Evolutionary conservation across 345 rosid species (phyloP), one percentile per base, ranked within the genome.

Genomic region (Streptanthus diversifolius): DNA sequence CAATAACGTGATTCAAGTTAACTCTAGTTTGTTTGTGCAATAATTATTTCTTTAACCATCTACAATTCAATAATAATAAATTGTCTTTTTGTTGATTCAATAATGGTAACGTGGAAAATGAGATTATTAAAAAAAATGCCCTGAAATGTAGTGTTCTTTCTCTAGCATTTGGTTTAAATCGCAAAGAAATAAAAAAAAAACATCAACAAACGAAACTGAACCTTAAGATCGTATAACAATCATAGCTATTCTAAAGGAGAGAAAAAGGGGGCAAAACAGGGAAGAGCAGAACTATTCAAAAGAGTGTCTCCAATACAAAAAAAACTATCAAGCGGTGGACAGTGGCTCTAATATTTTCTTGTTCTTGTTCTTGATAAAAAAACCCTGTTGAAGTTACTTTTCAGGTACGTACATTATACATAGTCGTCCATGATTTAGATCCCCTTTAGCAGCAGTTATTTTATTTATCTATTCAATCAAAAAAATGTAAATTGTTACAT

Each of bases 231-330:
- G 56, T 44, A 21, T 6, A 57, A 68, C 63, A 41, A 30, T 13
- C 12, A 4, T 8, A 68, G 32, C 73, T 68, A 68, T 68, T 68
- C 32, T 29, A 30, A 41, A 56, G 73, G 64, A 68, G 55, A 55
- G 3, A 51, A 21, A 68, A 68, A 68, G 5, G 32, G 32, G 64
- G 33, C 14, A 19, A 30, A 43, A 14, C 64, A 56, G 43, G 17
- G 43, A 62, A 68, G 29, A 68, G 1, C 22, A 30, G 27, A 54
- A 41, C 56, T 24, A 25, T 51, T 51, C 4, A 17, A 53, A 15
- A 18, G 5, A 55, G 44, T 11, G 29, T 14, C 27, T 35, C n/a
- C 17, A 25, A 27, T 68, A 52, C 72, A 18, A 54, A 13, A 67
- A 0, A 13, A 67, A 0, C 54, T 29, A 19, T 55, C 53, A 29